phyloP scores from a whole-genome alignment of 116 monocot species.

The Phalaenopsis hybrid region DNA sequence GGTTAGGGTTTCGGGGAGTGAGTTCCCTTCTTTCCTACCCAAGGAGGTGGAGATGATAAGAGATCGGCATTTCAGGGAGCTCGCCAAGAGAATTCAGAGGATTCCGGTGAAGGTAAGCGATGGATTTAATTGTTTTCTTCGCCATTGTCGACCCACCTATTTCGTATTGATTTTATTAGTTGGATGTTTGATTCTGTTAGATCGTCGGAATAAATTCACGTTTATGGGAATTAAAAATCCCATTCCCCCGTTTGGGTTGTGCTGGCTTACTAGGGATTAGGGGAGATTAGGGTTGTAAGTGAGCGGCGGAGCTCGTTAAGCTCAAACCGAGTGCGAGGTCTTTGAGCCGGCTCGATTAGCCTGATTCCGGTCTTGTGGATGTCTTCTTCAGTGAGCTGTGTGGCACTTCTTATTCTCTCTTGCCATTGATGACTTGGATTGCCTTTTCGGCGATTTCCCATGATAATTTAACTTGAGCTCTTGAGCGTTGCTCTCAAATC shows the following conservation, averaged over 20 bases:
- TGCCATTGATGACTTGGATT: no score
- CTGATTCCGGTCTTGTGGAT: no score
- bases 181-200: not conserved
- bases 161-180: not conserved
- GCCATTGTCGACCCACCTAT: not conserved
- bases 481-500: no score
- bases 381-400: no score
- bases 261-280: not conserved
- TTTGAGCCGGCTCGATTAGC: no score
- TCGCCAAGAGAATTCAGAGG: slow-evolving; percentile 79
- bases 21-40: slow-evolving; percentile 83
- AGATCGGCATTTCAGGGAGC: slow-evolving; percentile 47
- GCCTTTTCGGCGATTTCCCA: no score
- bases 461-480: no score
- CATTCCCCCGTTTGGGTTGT: not conserved
- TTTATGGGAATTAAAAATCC: not conserved
- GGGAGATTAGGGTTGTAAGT: no score
- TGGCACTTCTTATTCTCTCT: no score
- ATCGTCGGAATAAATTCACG: not conserved
- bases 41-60: slow-evolving; percentile 67
- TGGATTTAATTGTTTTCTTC: not conserved
- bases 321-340: no score
- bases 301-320: no score
- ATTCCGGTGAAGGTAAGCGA: slow-evolving; percentile 64
- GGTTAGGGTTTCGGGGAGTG: slow-evolving; percentile 28